Base-by-base conservation (phyloP, 345 rosid genomes). In the Citrus inodora region DNA sequence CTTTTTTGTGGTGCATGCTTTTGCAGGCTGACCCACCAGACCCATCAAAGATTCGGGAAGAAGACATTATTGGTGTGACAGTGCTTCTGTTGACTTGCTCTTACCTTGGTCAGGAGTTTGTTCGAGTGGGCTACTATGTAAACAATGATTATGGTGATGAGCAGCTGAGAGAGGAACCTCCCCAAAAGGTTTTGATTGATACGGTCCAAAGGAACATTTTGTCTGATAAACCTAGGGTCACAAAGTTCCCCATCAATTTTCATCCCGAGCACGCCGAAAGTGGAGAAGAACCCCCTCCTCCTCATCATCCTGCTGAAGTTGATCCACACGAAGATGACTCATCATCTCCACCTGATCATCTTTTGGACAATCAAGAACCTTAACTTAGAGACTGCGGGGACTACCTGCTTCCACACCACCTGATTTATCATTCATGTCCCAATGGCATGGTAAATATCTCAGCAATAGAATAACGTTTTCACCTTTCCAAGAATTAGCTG, bases 201-300 rank as follows among this genome's bases (percentile, higher is more conserved):
- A 95, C 85, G 81, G 90, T 95, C 33, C 99, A 92, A 74, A 89
- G 97, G 84, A 93, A 95, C 68, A 92, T 95, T 67, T 83, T 93
- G 74, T 86, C 96, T 1, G 94, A 95, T 82, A 95, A 95, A 83
- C 99, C 98, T 38, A 85, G 98, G 79, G 99, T 93, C 27, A 95
- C 97, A 19, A 95, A 95, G 81, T 95, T 95, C 82, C 99, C 98
- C 77, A 90, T 95, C 76, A 92, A 93, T 76, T 95, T 95, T 83
- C 94, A 89, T 85, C 97, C 99, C 0, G 97, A 91, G 71, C 87
- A 86, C 30, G 79, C 83, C 67, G 89, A 80, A 82, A 83, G 58
- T 14, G 78, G 42, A 61, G 90, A 84, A 70, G 87, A 85, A 68
- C 70, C 83, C 17, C 81, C 84, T 55, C 71, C 83, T 22, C 71